Conservation (phyloP, 2,329 filamentous ascomycete species). For the Colletotrichum eremochloae region DNA sequence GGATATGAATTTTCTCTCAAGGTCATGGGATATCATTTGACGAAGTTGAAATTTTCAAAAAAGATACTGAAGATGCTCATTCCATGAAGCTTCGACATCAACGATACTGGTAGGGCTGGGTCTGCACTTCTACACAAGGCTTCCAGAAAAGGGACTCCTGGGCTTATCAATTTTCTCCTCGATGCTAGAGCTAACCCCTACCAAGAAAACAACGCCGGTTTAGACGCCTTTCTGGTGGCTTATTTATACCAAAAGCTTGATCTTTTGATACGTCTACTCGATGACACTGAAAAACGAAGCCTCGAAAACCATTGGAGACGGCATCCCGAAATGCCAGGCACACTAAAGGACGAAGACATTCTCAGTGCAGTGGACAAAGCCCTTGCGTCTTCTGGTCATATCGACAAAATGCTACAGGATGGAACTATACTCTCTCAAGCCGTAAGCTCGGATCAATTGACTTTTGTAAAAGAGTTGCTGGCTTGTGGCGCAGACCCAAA, state of each 20-base stretch:
- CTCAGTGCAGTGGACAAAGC: neutral
- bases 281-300: rapidly evolving
- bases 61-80: neutral
- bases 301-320: neutral
- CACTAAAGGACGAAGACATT: neutral
- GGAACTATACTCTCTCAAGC: neutral
- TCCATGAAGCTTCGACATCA: neutral
- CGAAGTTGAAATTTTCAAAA: neutral
- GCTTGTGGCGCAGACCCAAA: neutral
- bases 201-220: neutral
- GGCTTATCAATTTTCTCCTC: neutral
- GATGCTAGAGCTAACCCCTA: neutral
- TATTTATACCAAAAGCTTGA: neutral
- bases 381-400: neutral
- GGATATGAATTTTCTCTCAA: neutral
- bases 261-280: neutral
- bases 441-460: neutral
- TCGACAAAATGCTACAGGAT: neutral
- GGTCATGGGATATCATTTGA: neutral
- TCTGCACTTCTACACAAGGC: neutral
- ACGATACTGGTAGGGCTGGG: neutral
- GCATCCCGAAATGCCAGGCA: neutral
- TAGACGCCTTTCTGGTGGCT: neutral
- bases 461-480: neutral
- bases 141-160: neutral